Evolutionary conservation across 2,329 filamentous ascomycete species (phyloP).

Genomic region (Arachnomyces sp.): DNA sequence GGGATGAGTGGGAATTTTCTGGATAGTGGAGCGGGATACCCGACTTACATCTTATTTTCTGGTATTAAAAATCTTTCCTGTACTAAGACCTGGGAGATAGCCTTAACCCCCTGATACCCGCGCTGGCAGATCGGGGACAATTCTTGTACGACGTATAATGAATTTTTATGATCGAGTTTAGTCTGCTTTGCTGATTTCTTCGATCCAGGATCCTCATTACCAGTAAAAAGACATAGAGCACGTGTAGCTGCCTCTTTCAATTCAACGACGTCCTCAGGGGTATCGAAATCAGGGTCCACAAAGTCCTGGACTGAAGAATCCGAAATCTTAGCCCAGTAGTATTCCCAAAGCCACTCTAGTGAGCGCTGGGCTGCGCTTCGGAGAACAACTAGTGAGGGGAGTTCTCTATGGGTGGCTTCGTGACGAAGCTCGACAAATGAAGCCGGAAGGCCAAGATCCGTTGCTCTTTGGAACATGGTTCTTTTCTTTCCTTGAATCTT

Average conservation of each 20-base stretch:
- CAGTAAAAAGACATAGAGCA: too few species aligned
- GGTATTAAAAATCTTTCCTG: conserved; percentile 6
- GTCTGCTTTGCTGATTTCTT: too few species aligned
- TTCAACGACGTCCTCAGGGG: too few species aligned
- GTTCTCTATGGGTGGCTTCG: conserved; percentile 80
- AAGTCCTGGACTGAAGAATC: conserved; percentile 11
- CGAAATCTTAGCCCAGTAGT: conserved; percentile 65
- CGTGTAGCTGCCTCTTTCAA: too few species aligned
- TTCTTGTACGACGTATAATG: conserved; percentile 1
- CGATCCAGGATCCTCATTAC: too few species aligned
- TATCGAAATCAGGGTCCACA: too few species aligned
- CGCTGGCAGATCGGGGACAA: conserved; percentile 5
- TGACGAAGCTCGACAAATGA: conserved; percentile 85
- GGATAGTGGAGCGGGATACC: background rate
- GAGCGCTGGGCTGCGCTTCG: conserved; percentile 62
- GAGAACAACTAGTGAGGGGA: conserved; percentile 68
- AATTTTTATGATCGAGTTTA: too few species aligned
- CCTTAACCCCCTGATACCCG: background rate
- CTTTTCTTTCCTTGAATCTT: conserved; percentile 34
- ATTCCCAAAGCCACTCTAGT: conserved; percentile 78
- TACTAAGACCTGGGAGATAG: conserved; percentile 6
- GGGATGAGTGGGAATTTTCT: conserved; percentile 2
- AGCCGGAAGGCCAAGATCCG: conserved; percentile 41
- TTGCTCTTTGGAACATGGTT: conserved; percentile 40
- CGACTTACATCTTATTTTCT: conserved; percentile 6